Evolutionary conservation across 176 grass and related monocot genomes (phyloP).

Genomic region (Musa acuminata): DNA sequence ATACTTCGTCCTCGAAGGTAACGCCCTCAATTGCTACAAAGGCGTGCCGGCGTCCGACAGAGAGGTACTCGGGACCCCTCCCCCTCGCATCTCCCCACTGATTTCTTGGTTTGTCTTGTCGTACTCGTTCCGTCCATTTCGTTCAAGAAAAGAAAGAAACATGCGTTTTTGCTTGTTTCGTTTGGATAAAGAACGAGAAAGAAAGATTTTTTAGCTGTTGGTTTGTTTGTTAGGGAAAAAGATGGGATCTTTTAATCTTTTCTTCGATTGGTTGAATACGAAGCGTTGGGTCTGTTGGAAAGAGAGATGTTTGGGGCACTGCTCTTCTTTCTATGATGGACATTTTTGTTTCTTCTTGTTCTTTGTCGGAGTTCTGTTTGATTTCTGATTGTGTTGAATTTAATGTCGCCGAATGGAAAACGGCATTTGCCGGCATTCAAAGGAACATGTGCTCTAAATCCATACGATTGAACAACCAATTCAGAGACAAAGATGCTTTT

Average conservation of each 20-base stretch:
- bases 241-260: too few species aligned
- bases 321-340: not conserved
- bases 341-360: not conserved
- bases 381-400: not conserved
- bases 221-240: too few species aligned
- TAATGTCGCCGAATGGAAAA: not conserved
- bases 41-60: not conserved
- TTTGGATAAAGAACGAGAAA: too few species aligned
- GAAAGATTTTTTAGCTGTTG: too few species aligned
- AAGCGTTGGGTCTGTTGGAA: too few species aligned
- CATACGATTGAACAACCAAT: too few species aligned
- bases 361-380: not conserved
- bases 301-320: too few species aligned
- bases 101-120: not conserved
- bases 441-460: too few species aligned
- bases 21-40: conserved; percentile 19
- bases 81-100: not conserved
- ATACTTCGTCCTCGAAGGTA: conserved; percentile 23
- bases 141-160: not conserved
- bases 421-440: not conserved
- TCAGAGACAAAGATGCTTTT: too few species aligned
- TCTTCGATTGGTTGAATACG: too few species aligned
- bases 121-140: not conserved
- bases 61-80: not conserved
- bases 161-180: too few species aligned